phyloP scores from a whole-genome alignment of 2,329 filamentous ascomycete genomes.

The Fusarium praegraminearum region DNA sequence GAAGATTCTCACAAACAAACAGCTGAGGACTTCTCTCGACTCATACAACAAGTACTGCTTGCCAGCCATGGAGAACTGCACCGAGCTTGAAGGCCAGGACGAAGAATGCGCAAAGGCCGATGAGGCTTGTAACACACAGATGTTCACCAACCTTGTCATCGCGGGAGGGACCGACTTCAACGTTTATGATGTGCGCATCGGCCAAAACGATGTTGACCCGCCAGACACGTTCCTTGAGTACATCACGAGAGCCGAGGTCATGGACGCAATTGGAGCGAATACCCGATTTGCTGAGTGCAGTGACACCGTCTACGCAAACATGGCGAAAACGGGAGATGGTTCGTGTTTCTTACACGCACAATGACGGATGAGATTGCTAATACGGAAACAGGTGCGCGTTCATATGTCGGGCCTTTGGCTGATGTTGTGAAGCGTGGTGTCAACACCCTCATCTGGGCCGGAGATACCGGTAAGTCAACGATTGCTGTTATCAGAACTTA shows the following conservation, averaged over 20 bases:
- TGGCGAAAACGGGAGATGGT: constrained; percentile 44
- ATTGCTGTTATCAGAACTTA: neutral
- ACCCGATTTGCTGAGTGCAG: constrained; percentile 45
- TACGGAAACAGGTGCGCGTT: constrained; percentile 53
- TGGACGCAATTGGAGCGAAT: constrained; percentile 44
- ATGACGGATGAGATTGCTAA: constrained; percentile 7
- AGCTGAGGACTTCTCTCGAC: constrained; percentile 34
- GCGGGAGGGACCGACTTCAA: constrained; percentile 53
- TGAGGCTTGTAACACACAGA: constrained; percentile 45
- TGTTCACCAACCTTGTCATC: constrained; percentile 45
- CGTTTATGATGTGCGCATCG: constrained; percentile 61
- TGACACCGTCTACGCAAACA: constrained; percentile 42
- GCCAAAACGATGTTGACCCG: constrained; percentile 35
- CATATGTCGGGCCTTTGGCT: constrained; percentile 58
- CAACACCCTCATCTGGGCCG: constrained; percentile 65
- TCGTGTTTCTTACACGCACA: neutral
- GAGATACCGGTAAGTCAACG: constrained; percentile 58
- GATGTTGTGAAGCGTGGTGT: constrained; percentile 62
- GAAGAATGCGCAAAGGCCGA: constrained; percentile 47
- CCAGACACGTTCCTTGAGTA: constrained; percentile 45
- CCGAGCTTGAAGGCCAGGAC: constrained; percentile 38
- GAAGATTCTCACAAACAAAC: constrained; percentile 44
- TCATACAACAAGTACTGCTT: constrained; percentile 48
- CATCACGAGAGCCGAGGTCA: constrained; percentile 42
- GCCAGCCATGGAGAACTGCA: constrained; percentile 44